Percentiles rank a stretch among this genome's conserved stretches.
These are phyloP conservation scores for Verticillium albo-atrum DNA, from an alignment of 2,329 filamentous ascomycete species.

Conservation along the genomic window DNA sequence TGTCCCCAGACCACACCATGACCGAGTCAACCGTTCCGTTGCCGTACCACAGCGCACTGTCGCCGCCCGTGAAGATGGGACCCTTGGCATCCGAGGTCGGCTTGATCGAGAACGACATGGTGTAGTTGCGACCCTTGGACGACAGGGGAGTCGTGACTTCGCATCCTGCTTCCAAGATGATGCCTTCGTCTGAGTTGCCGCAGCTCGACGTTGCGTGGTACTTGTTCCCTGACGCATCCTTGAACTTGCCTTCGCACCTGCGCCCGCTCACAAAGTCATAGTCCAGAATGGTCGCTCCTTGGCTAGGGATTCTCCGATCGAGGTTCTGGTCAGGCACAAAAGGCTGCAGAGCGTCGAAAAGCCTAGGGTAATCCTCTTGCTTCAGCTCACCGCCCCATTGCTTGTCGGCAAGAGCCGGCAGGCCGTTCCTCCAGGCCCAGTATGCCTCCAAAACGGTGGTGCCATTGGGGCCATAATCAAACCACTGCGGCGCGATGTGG, in stretches of 20 bases:
- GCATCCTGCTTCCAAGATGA: constrained; percentile 31
- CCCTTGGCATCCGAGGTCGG: constrained; percentile 9
- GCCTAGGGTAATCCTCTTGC: constrained; percentile 17
- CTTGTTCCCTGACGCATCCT: constrained; percentile 14
- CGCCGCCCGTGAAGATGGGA: constrained; percentile 10
- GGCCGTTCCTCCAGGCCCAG: constrained; percentile 35
- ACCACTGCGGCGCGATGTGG: constrained; percentile 30
- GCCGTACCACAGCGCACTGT: constrained; percentile 11
- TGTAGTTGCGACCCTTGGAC: constrained; percentile 40
- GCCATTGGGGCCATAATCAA: constrained; percentile 42
- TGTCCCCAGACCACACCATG: constrained; percentile 10
- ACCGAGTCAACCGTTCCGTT: constrained; percentile 9
- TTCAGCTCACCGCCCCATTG: constrained; percentile 27
- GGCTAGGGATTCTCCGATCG: constrained; percentile 24
- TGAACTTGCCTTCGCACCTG: constrained; percentile 5
- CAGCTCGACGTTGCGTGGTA: constrained; percentile 12
- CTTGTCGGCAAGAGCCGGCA: constrained; percentile 20
- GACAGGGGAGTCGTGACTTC: constrained; percentile 42
- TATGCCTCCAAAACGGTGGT: constrained; percentile 19
- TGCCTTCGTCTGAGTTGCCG: constrained; percentile 27
- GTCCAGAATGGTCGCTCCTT: constrained; percentile 11
- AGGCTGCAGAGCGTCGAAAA: constrained; percentile 30
- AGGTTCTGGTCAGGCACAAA: constrained; percentile 38
- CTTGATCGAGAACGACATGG: constrained; percentile 27
- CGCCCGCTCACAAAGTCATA: constrained; percentile 8